Evolutionary conservation across 148 eudicot species (phyloP), one percentile per base, ranked within the genome.

Genomic region (Tetragonia tetragonoides): DNA sequence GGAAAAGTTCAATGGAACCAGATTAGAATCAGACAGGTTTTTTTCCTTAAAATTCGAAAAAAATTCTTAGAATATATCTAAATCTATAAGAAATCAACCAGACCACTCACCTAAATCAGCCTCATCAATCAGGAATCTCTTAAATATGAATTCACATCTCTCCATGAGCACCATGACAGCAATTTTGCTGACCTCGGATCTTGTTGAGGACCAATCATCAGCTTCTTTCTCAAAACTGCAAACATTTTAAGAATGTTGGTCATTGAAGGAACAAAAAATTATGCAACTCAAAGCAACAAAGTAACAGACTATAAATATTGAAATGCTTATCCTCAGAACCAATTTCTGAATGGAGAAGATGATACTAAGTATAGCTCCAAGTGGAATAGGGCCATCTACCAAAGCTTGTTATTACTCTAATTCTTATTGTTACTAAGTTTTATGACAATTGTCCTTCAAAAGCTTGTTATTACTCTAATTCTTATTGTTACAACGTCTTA

Each of bases 91-190:
- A 24, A 16, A 49, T 37, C 47, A 79, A 66, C 78, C 57, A 57
- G 65, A 60, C 68, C 42, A 72, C 89, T 38, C 66, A 96, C 99
- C 99, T 72, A 91, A 78, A 54, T 85, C 88, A 75, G 86, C 88
- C 79, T 93, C 99, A 76, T 96, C 99, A 51, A 84, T 73, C 82
- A 93, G 79, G 77, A 91, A 88, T 83, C 84, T 90, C 82, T 82
- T 90, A 66, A 93, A 83, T 74, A 93, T 90, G 92, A 82, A 77
- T 82, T 96, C 88, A 76, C 99, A 91, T 91, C 99, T 93, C 65
- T 85, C 86, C 86, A 93, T 73, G 67, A 96, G 92, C 78, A 87
- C 86, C 85, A 77, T 81, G 74, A 93, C 75, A 20, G 98, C 85
- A 72, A 88, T 84, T 82, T 88, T 89, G 85, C 97, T 90, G 66